Evolutionary conservation across 768 basidiomycete species (phyloP).

Genomic region (Gautieria morchelliformis): DNA sequence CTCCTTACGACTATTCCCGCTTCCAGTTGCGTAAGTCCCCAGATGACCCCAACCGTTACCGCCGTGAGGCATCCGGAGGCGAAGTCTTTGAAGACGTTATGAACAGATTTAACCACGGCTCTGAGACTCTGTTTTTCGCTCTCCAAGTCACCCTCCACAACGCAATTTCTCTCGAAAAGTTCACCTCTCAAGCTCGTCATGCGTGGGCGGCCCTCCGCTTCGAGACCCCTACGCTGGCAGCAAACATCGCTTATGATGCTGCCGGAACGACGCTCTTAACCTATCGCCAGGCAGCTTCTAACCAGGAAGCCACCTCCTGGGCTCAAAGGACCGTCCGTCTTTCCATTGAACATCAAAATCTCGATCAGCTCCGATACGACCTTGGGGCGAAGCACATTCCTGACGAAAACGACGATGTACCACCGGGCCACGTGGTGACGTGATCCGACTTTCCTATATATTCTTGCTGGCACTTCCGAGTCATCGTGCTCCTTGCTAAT

Average conservation of each 20-base stretch:
- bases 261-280: constrained; percentile 1
- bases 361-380: constrained; percentile 14
- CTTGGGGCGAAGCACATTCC: constrained; percentile 12
- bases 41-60: background rate
- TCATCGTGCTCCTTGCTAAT: constrained; percentile 15
- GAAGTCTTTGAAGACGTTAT: background rate
- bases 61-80: background rate
- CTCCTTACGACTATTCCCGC: background rate
- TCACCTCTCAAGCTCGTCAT: background rate
- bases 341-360: constrained; percentile 8
- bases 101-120: background rate
- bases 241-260: constrained; percentile 8
- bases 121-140: background rate
- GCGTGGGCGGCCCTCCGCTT: background rate
- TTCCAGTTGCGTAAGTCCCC: background rate
- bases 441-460: constrained; percentile 18
- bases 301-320: constrained; percentile 13
- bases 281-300: constrained; percentile 9
- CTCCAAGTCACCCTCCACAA: background rate
- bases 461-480: constrained; percentile 8
- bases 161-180: background rate
- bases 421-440: no score
- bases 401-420: constrained; percentile 11
- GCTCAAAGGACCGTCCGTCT: constrained; percentile 14
- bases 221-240: background rate